Evolutionary conservation across 2,329 filamentous ascomycete genomes (phyloP), one percentile per base, ranked within the genome.

Genomic region (Aspergillus novoparasiticus): DNA sequence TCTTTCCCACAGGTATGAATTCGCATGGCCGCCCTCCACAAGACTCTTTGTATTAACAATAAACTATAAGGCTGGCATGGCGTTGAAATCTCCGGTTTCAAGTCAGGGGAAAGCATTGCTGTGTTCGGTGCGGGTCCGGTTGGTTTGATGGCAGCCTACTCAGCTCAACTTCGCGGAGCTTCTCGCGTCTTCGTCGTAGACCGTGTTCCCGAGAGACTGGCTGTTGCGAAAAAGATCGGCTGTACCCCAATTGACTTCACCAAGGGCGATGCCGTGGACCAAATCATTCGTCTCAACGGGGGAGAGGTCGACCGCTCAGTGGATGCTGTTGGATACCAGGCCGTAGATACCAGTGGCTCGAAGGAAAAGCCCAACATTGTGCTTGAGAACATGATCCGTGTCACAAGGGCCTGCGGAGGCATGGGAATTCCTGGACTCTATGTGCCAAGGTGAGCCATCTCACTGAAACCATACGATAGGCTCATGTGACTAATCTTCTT

Each of bases 241-340:
- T 86, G 84, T 64, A 83, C 84, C 3, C 82, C 87, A 0, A 84
- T 90, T 45, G 83, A 90, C 69, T 89, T 90, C 69, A 84, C 79
- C 26, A 83, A 86, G 64, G 81, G 82, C 12, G 73, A 73, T 56
- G 69, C 84, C 81, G 87, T 89, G 0, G 82, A 87, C 41, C 81
- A 87, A 70, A 90, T 90, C 58, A 85, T 89, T 54, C 77, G 84
- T 61, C 70, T 79, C 16, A 88, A 89, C 57, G 84, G 79, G 1
- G 86, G 83, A 0, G 85, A 86, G 85, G 87, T 90, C 2, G 87
- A 90, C 66, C 80, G 88, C 6, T 85, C 86, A 0, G 85, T 90
- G 0, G 88, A 90, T 75, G 86, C 86, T 12, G 88, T 90, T 0
- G 88, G 87, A 0, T 90, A 89, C 70, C 87, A 90, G 69, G 88